Base-by-base conservation (phyloP, 257 asterid genomes). In the Solanum gandarillasii region DNA sequence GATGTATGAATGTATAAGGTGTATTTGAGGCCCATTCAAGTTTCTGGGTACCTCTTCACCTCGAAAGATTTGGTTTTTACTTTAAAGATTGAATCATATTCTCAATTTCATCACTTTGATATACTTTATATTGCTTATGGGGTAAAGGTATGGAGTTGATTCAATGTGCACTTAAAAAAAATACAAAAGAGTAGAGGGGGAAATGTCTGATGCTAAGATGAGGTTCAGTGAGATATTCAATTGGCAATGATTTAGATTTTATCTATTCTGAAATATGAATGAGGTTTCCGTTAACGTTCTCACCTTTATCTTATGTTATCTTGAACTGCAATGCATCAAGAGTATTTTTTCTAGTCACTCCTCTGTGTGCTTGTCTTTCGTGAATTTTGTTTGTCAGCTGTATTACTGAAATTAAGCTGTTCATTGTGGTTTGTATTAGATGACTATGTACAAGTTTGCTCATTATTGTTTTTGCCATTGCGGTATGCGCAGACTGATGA, bases 401-500 rank as follows among this genome's bases (percentile, higher is more conserved):
- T 71, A 36, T 86, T 71, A 3, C 71, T 86, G 72, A 86, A 78
- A 41, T 39, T 43, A 79, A 43, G 67, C 18, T 13, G 52, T 48
- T 70, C 31, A 5, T 12, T 25, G 12, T 71, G 34, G 60, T 71
- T 86, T 86, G 9, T 31, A 43, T 86, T 71, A 11, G 41, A 29
- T 71, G 38, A 12, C 60, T 23, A 39, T 39, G 60, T 76, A 4
- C 60, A 35, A 74, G 52, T 71, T 16, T 2, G 21, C 29, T 25
- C 76, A 74, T 79, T 84, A 32, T 75, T 70, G 48, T 68, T 74
- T 90, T 86, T 79, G 29, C 55, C 58, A 52, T 70, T 38, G 14
- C 32, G 3, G 43, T 39, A 85, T 85, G 78, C 93, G 90, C 87
- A 96, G 99, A 96, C 99, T 32, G 98, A 97, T 88, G 99, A 96